Evolutionary conservation across 768 basidiomycete genomes (phyloP).

Genomic region (Favolaschia claudopus): DNA sequence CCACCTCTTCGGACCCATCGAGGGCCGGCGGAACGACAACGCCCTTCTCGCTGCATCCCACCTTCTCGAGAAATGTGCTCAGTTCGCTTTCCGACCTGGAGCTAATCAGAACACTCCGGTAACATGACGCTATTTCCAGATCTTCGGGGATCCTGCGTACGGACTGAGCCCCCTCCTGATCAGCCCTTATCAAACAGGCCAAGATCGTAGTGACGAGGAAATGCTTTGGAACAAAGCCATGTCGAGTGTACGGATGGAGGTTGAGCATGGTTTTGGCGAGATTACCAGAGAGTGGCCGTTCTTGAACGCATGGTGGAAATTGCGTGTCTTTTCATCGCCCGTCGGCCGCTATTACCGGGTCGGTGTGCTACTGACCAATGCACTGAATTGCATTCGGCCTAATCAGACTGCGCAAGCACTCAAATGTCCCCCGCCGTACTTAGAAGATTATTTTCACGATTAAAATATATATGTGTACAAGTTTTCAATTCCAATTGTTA

Average conservation of each 20-base stretch:
- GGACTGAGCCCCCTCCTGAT: conserved; percentile 20
- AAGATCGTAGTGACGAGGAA: conserved; percentile 20
- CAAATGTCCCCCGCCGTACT: conserved; percentile 24
- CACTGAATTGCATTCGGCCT: conserved; percentile 30
- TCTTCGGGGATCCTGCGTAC: conserved; percentile 34
- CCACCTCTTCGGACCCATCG: conserved; percentile 28
- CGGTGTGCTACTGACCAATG: conserved; percentile 34
- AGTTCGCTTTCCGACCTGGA: conserved; percentile 13
- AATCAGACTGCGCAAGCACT: conserved; percentile 34
- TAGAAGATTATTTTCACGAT: not conserved
- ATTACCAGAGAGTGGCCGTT: conserved; percentile 32
- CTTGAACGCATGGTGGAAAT: conserved; percentile 31
- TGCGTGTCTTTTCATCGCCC: conserved; percentile 24
- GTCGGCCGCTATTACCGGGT: conserved; percentile 36
- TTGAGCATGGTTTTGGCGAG: conserved; percentile 38
- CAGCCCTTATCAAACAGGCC: conserved; percentile 24
- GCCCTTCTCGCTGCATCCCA: conserved; percentile 14
- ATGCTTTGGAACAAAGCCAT: conserved; percentile 34
- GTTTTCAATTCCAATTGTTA: not conserved
- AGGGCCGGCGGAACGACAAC: conserved; percentile 31
- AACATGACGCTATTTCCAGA: conserved; percentile 19
- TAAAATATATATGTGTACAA: not conserved
- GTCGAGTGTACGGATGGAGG: conserved; percentile 31
- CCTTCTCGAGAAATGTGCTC: conserved; percentile 11
- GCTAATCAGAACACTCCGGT: conserved; percentile 11